Percentiles rank a stretch among this genome's conserved stretches.
Conservation (phyloP, 2,329 filamentous ascomycete genomes). For the Sporothrix variecibatus region DNA sequence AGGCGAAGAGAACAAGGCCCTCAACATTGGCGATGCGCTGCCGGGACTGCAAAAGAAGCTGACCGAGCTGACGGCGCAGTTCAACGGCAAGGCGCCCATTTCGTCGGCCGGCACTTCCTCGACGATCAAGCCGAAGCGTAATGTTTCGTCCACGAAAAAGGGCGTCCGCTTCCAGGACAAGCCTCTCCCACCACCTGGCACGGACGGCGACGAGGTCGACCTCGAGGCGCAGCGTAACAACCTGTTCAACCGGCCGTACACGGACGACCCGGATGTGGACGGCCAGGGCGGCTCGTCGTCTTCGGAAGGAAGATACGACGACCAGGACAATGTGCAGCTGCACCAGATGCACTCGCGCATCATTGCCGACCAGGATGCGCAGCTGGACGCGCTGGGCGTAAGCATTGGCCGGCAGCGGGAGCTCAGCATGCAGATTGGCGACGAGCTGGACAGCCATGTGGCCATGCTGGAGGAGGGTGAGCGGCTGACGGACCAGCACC, state of each 20-base stretch:
- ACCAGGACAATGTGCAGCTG: slow-evolving; percentile 79
- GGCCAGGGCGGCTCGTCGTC: slow-evolving; percentile 51
- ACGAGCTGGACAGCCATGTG: slow-evolving; percentile 91
- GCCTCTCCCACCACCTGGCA: slow-evolving; percentile 57
- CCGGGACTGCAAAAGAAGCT: slow-evolving; percentile 71
- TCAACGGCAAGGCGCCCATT: slow-evolving; percentile 61
- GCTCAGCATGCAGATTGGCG: slow-evolving; percentile 91
- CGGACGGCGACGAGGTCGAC: slow-evolving; percentile 41
- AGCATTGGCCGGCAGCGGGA: slow-evolving; percentile 88
- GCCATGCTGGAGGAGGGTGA: slow-evolving; percentile 89
- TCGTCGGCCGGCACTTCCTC: slow-evolving; percentile 43
- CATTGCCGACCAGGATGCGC: slow-evolving; percentile 86
- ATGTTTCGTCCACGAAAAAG: slow-evolving; percentile 48
- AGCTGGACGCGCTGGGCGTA: slow-evolving; percentile 84
- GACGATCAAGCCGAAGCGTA: slow-evolving; percentile 42
- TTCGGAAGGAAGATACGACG: slow-evolving; percentile 21
- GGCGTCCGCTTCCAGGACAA: slow-evolving; percentile 82
- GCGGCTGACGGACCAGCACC: slow-evolving; percentile 77
- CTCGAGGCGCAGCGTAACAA: slow-evolving; percentile 38
- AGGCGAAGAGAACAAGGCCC: slow-evolving; percentile 60
- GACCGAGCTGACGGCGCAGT: slow-evolving; percentile 75
- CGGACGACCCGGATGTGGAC: slow-evolving; percentile 65
- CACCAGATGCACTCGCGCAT: slow-evolving; percentile 81
- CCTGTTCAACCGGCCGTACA: slow-evolving; percentile 61
- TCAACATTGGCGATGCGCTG: slow-evolving; percentile 63